Base-by-base conservation (phyloP, 139 green algal genomes). In the Ettlia oleoabundans region DNA sequence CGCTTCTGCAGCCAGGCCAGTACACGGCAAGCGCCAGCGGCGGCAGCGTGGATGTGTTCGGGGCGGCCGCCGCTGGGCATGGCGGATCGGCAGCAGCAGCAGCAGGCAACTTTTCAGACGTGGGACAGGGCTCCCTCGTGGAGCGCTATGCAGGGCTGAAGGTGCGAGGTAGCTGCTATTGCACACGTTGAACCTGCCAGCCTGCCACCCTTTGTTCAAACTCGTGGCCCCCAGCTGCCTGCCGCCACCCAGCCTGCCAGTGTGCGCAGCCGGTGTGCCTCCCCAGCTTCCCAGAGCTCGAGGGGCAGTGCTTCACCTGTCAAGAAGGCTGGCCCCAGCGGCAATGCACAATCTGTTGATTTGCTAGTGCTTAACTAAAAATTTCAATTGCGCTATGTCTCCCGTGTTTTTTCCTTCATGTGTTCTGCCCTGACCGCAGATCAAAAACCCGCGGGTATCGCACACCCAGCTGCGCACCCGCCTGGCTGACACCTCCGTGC, bases 401-500 rank as follows among this genome's bases (percentile, higher is more conserved):
- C 30, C 62, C 62, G 26, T 24, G 26, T 18, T 68, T 33, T 33
- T 28, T 18, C 3, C 66, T 53, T 15, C 4, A 33, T n/a, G n/a
- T n/a, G n/a, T n/a, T n/a, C 58, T 66, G 33, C 4, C 35, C 24
- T 78, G 43, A 3, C 0, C 78, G 79, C 82, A 90, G 83, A 82
- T 92, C 70, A 92, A 86, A 64, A 89, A 89, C 30, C 68, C 84
- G 3, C 41, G 81, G 24, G 84, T 92, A 51, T 87, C 86, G 24
- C 84, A 69, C 53, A 66, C 84, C 19, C 71, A 90, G 33, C 67
- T 92, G 51, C 71, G 84, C 5, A 81, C 75, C 67, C 62, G 84
- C 13, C 51, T 92, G 2, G 58, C 66, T 4, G 63, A 83, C 22
- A 26, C 72, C 4, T 42, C 68, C 1, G 78, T 86, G 51, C 28